phyloP scores from a whole-genome alignment of 2,329 filamentous ascomycete genomes.

The Neoascochyta sp. region DNA sequence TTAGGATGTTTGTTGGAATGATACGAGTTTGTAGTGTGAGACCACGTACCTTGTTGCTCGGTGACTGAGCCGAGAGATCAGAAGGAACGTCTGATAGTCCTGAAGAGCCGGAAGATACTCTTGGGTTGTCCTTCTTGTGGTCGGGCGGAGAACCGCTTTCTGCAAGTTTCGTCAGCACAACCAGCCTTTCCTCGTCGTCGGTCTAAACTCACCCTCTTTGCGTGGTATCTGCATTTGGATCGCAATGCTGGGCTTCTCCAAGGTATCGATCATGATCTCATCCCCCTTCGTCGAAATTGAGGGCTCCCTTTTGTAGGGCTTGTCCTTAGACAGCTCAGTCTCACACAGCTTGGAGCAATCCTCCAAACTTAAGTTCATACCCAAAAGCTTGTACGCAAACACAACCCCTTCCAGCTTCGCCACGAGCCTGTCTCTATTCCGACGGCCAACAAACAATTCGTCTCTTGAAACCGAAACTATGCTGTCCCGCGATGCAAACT shows the following conservation, averaged over 20 bases:
- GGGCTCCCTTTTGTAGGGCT: no score
- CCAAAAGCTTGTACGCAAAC: slow-evolving; percentile 6
- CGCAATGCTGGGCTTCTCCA: neutral
- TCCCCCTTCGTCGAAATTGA: no score
- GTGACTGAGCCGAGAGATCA: no score
- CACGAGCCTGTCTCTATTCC: slow-evolving; percentile 3
- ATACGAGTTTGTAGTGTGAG: neutral
- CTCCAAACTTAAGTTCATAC: slow-evolving; percentile 4
- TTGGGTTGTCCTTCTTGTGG: no score
- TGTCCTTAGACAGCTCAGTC: neutral
- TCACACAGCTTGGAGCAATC: slow-evolving; percentile 9
- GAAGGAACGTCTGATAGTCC: no score
- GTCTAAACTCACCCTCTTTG: slow-evolving; percentile 4
- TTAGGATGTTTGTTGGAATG: no score
- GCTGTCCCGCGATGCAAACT: neutral
- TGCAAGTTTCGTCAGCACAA: neutral
- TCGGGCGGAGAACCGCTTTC: neutral
- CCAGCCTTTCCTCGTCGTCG: neutral
- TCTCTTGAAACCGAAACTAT: slow-evolving; percentile 1
- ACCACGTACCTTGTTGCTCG: neutral
- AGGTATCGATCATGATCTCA: no score
- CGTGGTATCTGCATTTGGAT: slow-evolving; percentile 4
- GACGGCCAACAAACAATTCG: slow-evolving; percentile 3
- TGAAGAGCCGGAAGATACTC: no score
- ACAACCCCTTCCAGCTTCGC: slow-evolving; percentile 11